phyloP scores from a whole-genome alignment of 1,139 yeast species.

The Geotrichum klebahnii region DNA sequence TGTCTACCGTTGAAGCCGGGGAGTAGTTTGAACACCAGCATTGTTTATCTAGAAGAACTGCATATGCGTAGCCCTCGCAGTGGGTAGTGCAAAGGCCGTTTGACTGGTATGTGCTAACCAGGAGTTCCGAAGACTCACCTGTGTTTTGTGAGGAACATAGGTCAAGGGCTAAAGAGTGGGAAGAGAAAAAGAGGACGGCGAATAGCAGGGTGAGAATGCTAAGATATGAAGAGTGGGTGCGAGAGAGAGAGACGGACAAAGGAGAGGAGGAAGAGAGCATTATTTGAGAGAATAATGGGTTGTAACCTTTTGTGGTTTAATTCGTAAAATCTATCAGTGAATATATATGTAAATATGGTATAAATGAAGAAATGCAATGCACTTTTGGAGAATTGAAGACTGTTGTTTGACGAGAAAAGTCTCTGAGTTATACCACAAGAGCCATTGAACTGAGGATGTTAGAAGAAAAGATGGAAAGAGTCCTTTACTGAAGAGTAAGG shows the following conservation, averaged over 20 bases:
- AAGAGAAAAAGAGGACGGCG: background rate
- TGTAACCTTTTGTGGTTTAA: too few relatives aligned
- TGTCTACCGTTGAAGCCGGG: constrained; percentile 41
- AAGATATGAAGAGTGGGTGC: background rate
- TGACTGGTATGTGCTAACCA: constrained; percentile 44
- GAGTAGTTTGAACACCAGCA: constrained; percentile 62
- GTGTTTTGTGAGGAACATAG: constrained; percentile 51
- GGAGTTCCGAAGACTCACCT: constrained; percentile 33
- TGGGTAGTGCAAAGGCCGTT: constrained; percentile 52
- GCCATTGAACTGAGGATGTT: too few relatives aligned
- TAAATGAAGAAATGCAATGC: too few relatives aligned
- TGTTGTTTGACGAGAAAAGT: too few relatives aligned
- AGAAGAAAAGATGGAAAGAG: too few relatives aligned
- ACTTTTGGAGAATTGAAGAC: too few relatives aligned
- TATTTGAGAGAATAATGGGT: background rate
- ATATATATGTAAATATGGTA: too few relatives aligned
- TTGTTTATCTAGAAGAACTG: constrained; percentile 47
- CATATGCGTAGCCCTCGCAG: constrained; percentile 54
- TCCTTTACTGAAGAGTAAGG: too few relatives aligned
- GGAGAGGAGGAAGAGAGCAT: background rate
- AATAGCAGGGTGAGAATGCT: background rate
- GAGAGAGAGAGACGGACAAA: background rate
- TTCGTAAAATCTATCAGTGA: too few relatives aligned
- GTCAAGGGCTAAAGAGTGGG: constrained; percentile 20
- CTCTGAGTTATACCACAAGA: too few relatives aligned